phyloP scores from a whole-genome alignment of 1,284 basidiomycete genomes.

The Rhodotorula sp. region DNA sequence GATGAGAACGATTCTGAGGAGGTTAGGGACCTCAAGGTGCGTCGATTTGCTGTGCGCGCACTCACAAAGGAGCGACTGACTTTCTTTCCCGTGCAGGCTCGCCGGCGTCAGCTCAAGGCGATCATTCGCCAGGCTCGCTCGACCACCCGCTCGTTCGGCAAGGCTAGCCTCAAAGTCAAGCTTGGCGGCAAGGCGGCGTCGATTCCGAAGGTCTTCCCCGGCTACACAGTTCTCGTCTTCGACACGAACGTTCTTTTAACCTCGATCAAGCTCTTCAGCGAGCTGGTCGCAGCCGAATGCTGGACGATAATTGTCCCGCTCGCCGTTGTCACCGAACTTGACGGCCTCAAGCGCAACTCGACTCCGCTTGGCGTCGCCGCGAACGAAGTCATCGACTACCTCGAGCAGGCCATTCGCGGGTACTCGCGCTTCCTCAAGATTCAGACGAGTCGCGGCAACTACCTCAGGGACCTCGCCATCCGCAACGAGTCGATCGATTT shows the following conservation, averaged over 20 bases:
- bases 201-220: slow-evolving; percentile 65
- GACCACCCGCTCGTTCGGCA: slow-evolving; percentile 37
- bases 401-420: slow-evolving; percentile 69
- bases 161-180: slow-evolving; percentile 26
- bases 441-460: slow-evolving; percentile 92
- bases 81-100: slow-evolving; percentile 41
- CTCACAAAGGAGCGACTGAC: not conserved
- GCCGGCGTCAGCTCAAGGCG: slow-evolving; percentile 52
- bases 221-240: slow-evolving; percentile 85
- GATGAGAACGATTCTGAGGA: slow-evolving; percentile 45
- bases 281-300: slow-evolving; percentile 71
- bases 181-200: slow-evolving; percentile 47
- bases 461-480: slow-evolving; percentile 76
- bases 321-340: slow-evolving; percentile 86
- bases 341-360: slow-evolving; percentile 72
- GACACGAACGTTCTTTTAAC: slow-evolving; percentile 93
- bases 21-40: slow-evolving; percentile 40
- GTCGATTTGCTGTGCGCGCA: not conserved
- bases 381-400: slow-evolving; percentile 66
- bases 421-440: slow-evolving; percentile 80
- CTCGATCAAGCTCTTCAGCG: slow-evolving; percentile 67
- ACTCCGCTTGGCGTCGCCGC: slow-evolving; percentile 55
- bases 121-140: slow-evolving; percentile 39
- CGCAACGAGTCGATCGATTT: slow-evolving; percentile 84
- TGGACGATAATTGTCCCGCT: slow-evolving; percentile 92